phyloP scores from a whole-genome alignment of 2,329 filamentous ascomycete genomes.

The Fusarium sp. region DNA sequence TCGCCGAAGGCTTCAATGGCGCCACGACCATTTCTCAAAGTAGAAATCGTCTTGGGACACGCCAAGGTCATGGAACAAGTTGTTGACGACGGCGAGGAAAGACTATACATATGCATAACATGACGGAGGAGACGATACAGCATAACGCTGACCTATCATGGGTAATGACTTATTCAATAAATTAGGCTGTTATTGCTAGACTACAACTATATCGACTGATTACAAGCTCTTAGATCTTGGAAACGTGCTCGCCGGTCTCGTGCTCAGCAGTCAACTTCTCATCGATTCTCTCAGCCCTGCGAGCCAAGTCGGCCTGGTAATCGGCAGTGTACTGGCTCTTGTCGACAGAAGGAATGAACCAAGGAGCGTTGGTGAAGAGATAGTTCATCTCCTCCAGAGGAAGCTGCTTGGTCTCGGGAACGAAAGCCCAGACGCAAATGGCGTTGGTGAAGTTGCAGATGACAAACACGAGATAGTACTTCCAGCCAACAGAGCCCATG shows the following conservation, averaged over 20 bases:
- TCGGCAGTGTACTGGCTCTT: slow-evolving; percentile 34
- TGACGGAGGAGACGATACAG: not conserved
- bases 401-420: slow-evolving; percentile 74
- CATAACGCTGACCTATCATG: too few species aligned
- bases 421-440: slow-evolving; percentile 69
- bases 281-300: slow-evolving; percentile 56
- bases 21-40: not conserved
- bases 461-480: slow-evolving; percentile 59
- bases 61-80: not conserved
- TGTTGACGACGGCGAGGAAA: not conserved
- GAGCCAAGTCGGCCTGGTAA: slow-evolving; percentile 63
- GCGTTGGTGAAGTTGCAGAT: slow-evolving; percentile 70
- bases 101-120: not conserved
- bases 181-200: not conserved
- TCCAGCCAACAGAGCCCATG: slow-evolving; percentile 56
- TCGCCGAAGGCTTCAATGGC: too few species aligned
- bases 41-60: not conserved
- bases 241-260: slow-evolving; percentile 17
- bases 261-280: slow-evolving; percentile 23
- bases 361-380: slow-evolving; percentile 65
- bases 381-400: slow-evolving; percentile 77
- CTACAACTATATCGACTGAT: not conserved
- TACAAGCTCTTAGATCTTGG: not conserved
- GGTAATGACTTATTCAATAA: not conserved
- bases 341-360: slow-evolving; percentile 22